A percentile compares a stretch with the other conserved stretches of the same genome.
phyloP scores from a whole-genome alignment of 805 yeast genomes.

The Kodamaea sagamina region DNA sequence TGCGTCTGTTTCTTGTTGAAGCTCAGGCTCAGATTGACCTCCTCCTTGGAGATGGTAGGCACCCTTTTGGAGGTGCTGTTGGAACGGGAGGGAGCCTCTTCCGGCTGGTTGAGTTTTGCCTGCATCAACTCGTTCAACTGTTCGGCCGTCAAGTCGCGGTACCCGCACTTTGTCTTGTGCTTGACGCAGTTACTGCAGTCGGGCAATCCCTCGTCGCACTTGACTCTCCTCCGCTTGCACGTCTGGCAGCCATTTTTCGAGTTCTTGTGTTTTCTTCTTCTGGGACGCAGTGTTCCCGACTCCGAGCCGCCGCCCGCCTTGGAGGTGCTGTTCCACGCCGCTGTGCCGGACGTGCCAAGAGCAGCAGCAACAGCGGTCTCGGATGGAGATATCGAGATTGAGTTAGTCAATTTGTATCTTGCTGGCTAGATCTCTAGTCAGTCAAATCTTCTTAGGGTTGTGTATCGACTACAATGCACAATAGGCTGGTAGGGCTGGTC shows the following conservation, averaged over 20 bases:
- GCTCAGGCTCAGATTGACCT: slow-evolving; percentile 6
- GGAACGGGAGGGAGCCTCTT: neutral
- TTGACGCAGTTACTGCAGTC: slow-evolving; percentile 42
- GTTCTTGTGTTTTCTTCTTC: slow-evolving; percentile 27
- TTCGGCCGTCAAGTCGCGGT: slow-evolving; percentile 35
- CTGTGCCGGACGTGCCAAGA: neutral
- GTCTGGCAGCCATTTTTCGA: slow-evolving; percentile 49
- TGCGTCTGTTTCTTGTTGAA: slow-evolving; percentile 5
- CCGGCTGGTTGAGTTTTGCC: slow-evolving; percentile 17
- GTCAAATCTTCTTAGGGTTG: too few species aligned
- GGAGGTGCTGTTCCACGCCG: neutral
- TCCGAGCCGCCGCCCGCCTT: neutral
- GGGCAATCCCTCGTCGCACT: slow-evolving; percentile 47
- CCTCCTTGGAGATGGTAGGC: slow-evolving; percentile 10
- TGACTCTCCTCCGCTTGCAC: slow-evolving; percentile 52
- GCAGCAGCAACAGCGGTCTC: neutral
- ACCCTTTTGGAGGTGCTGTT: neutral
- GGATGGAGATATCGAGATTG: neutral
- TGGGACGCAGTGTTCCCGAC: slow-evolving; percentile 10
- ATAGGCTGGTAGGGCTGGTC: too few species aligned
- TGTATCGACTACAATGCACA: neutral
- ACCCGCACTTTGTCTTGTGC: slow-evolving; percentile 42
- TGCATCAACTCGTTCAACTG: slow-evolving; percentile 31
- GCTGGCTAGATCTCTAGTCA: too few species aligned
- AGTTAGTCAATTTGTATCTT: neutral